Evolutionary conservation across 1,139 yeast species (phyloP), one percentile per base, ranked within the genome.

Genomic region (Geotrichum histeridarum): DNA sequence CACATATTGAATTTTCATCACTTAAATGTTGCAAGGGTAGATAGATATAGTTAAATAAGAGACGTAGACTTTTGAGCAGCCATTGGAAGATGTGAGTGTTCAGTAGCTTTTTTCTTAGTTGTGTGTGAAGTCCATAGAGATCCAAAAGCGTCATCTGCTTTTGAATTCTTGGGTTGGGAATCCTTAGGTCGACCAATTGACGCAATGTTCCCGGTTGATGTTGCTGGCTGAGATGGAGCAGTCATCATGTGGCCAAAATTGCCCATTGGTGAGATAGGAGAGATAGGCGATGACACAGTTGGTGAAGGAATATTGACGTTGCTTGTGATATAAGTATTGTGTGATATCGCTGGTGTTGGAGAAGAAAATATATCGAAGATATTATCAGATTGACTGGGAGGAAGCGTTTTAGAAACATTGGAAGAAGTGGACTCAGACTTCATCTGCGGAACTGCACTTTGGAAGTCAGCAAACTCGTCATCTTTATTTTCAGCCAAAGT

Each of bases 381-480:
- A 47, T 55, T 56, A 37, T 60, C 37, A 36, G 53, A 51, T 33
- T 58, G 58, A 45, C 55, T 54, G 31, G 57, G 35, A 36, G 60
- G 58, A 8, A 63, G 48, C 36, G 65, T 50, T 44, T 60, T 57
- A 54, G 57, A 58, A 63, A 54, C 59, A 60, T 67, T 46, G 61
- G 73, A 51, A 30, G 30, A 2, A 53, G 70, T 35, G 54, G 72
- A 43, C 53, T 64, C 17, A 8, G 63, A 57, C 8, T 37, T 37
- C 39, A 61, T 36, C 4, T 66, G 54, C 1, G 70, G 64, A 4
- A 73, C 65, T 3, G 96, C 95, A 54, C 88, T 82, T 70, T 91
- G 97, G 78, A 91, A 91, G 63, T 93, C 98, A 61, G 88, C 96
- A 70, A 91, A 91, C 43, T 91, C 98, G 63, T 90, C 97, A 61